Conservation (phyloP, 805 yeast genomes). For the Saccharomycopsis sp. region DNA sequence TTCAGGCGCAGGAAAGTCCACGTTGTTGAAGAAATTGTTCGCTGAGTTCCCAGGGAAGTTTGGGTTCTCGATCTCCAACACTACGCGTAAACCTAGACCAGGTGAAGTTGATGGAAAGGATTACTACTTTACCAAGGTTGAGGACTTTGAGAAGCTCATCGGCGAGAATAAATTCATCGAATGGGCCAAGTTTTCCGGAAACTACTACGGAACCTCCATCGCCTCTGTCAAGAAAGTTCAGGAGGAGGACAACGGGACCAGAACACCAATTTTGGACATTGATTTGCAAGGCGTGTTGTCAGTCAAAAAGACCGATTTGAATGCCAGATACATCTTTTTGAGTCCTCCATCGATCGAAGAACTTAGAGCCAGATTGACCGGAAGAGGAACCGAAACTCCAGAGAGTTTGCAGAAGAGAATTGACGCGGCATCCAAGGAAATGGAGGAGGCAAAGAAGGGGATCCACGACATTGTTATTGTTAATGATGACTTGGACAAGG, state of each 20-base stretch:
- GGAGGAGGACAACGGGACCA: constrained; percentile 46
- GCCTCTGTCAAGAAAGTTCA: constrained; percentile 75
- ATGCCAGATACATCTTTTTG: constrained; percentile 80
- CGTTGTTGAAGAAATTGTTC: constrained; percentile 80
- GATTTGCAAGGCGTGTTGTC: constrained; percentile 99
- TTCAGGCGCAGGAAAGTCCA: constrained; percentile 92
- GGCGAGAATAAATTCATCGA: constrained; percentile 77
- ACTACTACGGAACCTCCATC: constrained; percentile 92
- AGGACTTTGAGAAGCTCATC: constrained; percentile 71
- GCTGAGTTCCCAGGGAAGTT: constrained; percentile 85
- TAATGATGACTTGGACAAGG: constrained; percentile 86
- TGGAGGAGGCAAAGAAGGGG: constrained; percentile 84
- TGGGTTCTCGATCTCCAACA: constrained; percentile 91
- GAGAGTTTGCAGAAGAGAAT: constrained; percentile 82
- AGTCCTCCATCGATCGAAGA: constrained; percentile 90
- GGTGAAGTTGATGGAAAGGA: constrained; percentile 90
- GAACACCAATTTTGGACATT: constrained; percentile 86
- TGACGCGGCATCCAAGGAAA: constrained; percentile 78
- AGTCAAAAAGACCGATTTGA: constrained; percentile 74
- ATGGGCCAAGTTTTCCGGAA: constrained; percentile 97
- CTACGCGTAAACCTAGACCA: constrained; percentile 85
- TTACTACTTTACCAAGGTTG: constrained; percentile 80
- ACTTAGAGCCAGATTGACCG: constrained; percentile 65
- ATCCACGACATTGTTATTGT: constrained; percentile 87
- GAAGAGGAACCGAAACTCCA: constrained; percentile 92